A percentile compares a stretch with the other conserved stretches of the same genome.
Evolutionary conservation across 306 rosid genomes (phyloP).

Genomic region (Glycyrrhiza uralensis): DNA sequence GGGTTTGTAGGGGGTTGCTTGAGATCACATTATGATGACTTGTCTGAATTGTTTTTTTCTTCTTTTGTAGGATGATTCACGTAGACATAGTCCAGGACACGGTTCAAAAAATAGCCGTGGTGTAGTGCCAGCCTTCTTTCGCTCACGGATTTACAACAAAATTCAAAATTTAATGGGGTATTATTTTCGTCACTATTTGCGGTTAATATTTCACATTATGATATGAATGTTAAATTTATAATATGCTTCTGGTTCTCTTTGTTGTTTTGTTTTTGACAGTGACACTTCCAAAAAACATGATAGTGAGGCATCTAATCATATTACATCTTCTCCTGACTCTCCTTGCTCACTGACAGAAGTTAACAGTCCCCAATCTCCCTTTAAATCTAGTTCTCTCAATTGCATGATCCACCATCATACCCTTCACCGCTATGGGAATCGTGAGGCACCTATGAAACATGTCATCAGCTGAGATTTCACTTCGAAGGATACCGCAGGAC

Average conservation of each 20-base stretch:
- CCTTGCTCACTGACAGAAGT: constrained; percentile 22
- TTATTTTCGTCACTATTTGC: background rate
- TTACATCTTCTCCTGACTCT: constrained; percentile 28
- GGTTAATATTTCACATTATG: background rate
- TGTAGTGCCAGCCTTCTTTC: constrained; percentile 30
- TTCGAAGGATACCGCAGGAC: background rate
- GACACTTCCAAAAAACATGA: constrained; percentile 38
- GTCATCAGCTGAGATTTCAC: constrained; percentile 19
- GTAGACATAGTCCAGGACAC: constrained; percentile 37
- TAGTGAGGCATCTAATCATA: constrained; percentile 26
- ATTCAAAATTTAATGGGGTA: constrained; percentile 46
- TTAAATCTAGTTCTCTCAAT: constrained; percentile 27
- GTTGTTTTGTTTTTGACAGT: constrained; percentile 37
- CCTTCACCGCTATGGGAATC: constrained; percentile 31
- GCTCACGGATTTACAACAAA: constrained; percentile 27
- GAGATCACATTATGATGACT: too few species aligned
- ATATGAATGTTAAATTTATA: constrained; percentile 2
- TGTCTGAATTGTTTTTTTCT: background rate
- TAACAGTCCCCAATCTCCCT: constrained; percentile 34
- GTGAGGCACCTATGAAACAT: constrained; percentile 42
- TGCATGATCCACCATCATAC: constrained; percentile 36
- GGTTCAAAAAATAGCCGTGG: constrained; percentile 21
- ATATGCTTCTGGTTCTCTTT: background rate
- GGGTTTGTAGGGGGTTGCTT: background rate
- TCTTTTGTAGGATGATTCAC: constrained; percentile 49